Evolutionary conservation across 1,139 yeast genomes (phyloP), one percentile per base, ranked within the genome.

Genomic region (Yamadazyma mexicana): DNA sequence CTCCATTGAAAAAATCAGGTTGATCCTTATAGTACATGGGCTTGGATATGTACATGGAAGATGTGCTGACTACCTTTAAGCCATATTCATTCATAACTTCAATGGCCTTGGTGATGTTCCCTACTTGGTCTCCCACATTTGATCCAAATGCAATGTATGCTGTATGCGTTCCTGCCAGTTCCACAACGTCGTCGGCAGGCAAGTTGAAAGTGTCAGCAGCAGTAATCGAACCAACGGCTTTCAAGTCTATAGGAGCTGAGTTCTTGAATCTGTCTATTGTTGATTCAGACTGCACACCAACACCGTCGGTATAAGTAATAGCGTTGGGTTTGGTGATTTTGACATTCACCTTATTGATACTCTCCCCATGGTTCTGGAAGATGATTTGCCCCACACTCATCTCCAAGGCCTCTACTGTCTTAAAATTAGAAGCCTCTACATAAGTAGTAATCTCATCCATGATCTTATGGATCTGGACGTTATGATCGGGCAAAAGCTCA

Each of bases 11-110:
- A 58, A 92, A 94, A 53, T 81, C 83, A 2, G 81, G 75, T 63
- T 92, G 99, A 45, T 89, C 87, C 34, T 75, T 64, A 47, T 74
- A 80, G 58, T 89, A 94, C 98, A 92, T 92, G 33, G 99, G 98
- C 49, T 83, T 87, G 17, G 96, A 87, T 45, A 85, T 81, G 60
- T 87, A 92, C 44, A 92, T 64, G 1, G 95, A 79, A 0, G 98
- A 89, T 0, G 94, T 79, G 2, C 77, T 67, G 3, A 69, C 46
- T 1, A 92, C 77, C 6, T 59, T 52, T 20, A 85, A 71, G 1
- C 66, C 75, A 11, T 49, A 63, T 44, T 24, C 48, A 34, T 69
- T 59, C 15, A 92, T 64, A 34, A 74, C 66, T 0, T 62, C 61
- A 16, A 88, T 60, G 0, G 96, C 84, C n/a, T 52, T 50, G 11